Base-by-base conservation (phyloP, 352 stramenopile genomes). In the Lagenidium giganteum region DNA sequence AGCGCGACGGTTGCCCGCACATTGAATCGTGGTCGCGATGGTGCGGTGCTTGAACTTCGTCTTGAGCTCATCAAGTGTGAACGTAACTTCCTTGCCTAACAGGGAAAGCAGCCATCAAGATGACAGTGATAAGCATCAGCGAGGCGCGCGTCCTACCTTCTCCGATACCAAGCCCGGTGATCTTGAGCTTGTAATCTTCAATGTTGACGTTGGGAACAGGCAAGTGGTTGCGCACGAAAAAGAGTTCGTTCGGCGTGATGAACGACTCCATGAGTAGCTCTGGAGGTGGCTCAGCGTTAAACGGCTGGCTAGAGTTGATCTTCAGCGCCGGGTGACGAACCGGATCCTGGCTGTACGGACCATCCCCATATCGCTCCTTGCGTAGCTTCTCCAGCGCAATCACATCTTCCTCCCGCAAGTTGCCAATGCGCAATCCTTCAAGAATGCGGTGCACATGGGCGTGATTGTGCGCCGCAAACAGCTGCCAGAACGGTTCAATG, bases 211-310 rank as follows among this genome's bases (percentile, higher is more conserved):
- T 57, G 0, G 96, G 96, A 2, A 99, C 96, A 2, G 96, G 95
- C 51, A 98, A 78, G 64, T 99, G 96, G 74, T 99, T 96, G 4
- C 96, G 73, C 51, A 98, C 96, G 59, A 98, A 99, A 66, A 98
- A 98, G 9, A 99, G 59, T 5, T 97, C 85, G 51, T 93, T 95
- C 5, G 96, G 96, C 8, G 96, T 99, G 48, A 98, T 87, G 57
- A 97, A 98, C 36, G 73, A 86, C 54, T 96, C 59, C 37, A 95
- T 96, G 16, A 99, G 69, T 27, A 98, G 60, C 50, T 96, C 76
- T 3, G 71, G 50, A 8, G 95, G 93, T 4, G 94, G 86, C 70
- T 99, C 95, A 1, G 91, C 88, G 60, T 98, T 98, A 62, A 98
- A 98, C 6, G 95, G 89, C 64, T 92, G 90, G 53, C 78, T 95